Conservation (phyloP, 306 rosid genomes). For the Vicia villosa region DNA sequence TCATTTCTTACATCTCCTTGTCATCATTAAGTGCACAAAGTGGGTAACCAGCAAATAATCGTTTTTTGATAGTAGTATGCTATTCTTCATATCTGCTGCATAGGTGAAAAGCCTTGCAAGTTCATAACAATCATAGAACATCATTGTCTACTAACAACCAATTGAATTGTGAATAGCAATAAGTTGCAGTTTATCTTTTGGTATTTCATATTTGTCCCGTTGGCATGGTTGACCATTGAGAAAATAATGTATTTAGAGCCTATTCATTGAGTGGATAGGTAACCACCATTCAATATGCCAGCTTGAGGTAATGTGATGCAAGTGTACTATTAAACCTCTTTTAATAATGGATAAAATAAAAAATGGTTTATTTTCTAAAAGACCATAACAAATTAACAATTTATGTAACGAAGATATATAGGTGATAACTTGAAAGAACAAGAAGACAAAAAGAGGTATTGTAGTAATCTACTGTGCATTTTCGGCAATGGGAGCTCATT, state of each 20-base stretch:
- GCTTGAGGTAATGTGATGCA: conserved; percentile 3
- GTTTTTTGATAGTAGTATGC: conserved; percentile 12
- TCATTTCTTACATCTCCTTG: conserved; percentile 12
- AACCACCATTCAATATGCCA: background rate
- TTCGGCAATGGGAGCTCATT: too few relatives aligned
- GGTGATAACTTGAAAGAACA: too few relatives aligned
- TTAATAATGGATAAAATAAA: too few relatives aligned
- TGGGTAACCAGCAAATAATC: conserved; percentile 42
- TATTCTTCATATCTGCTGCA: conserved; percentile 30
- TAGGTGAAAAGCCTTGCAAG: conserved; percentile 23
- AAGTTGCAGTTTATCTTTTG: conserved; percentile 34
- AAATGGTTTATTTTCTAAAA: too few relatives aligned
- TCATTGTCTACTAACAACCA: conserved; percentile 36
- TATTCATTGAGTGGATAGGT: background rate
- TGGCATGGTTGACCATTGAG: conserved; percentile 24
- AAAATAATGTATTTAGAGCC: conserved; percentile 8
- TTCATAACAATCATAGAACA: conserved; percentile 31
- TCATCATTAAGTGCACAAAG: conserved; percentile 5
- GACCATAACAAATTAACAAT: too few relatives aligned
- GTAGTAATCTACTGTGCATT: too few relatives aligned
- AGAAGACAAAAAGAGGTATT: too few relatives aligned
- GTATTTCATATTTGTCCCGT: conserved; percentile 14
- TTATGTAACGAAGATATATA: too few relatives aligned
- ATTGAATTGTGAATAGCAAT: conserved; percentile 49
- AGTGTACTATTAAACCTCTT: background rate